These are phyloP conservation scores for Daedalea quercina DNA, from an alignment of 768 basidiomycete genomes.

Conservation along the genomic window DNA sequence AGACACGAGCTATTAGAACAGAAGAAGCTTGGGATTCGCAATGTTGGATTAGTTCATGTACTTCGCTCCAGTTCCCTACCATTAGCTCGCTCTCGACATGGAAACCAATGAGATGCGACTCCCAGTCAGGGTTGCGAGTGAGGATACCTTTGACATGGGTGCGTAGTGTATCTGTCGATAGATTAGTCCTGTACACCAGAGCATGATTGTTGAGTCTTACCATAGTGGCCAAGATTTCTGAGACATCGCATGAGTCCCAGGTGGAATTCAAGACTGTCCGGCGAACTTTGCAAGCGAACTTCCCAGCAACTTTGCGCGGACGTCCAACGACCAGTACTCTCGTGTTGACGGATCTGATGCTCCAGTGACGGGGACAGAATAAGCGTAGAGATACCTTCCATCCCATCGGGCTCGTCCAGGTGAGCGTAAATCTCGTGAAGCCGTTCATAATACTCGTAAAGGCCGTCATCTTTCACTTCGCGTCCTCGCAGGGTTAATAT, in stretches of 20 bases:
- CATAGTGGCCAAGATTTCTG: slow-evolving; percentile 94
- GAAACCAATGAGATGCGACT: slow-evolving; percentile 66
- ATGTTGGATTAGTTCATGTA: slow-evolving; percentile 51
- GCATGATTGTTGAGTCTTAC: slow-evolving; percentile 38
- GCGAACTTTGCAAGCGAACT: slow-evolving; percentile 82
- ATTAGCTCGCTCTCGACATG: slow-evolving; percentile 95
- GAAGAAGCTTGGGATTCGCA: slow-evolving; percentile 49
- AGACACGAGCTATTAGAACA: slow-evolving; percentile 68
- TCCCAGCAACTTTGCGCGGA: slow-evolving; percentile 99
- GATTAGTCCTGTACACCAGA: not conserved
- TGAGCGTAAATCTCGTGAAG: slow-evolving; percentile 95
- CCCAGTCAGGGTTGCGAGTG: slow-evolving; percentile 81
- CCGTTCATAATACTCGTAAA: slow-evolving; percentile 76
- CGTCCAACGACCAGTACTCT: slow-evolving; percentile 95
- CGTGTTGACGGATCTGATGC: slow-evolving; percentile 96
- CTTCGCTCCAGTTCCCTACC: slow-evolving; percentile 88
- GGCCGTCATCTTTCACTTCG: slow-evolving; percentile 33
- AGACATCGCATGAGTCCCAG: slow-evolving; percentile 86
- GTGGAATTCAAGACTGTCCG: slow-evolving; percentile 85
- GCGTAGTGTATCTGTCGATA: slow-evolving; percentile 70
- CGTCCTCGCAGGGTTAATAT: slow-evolving; percentile 41
- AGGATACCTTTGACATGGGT: slow-evolving; percentile 93
- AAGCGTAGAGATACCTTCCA: slow-evolving; percentile 92
- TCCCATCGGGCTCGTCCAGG: slow-evolving; percentile 96
- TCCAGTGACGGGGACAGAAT: slow-evolving; percentile 87